Percentiles rank a stretch among this genome's conserved stretches.
Conservation (phyloP, 805 yeast species). For the Lipomyces sp. region DNA sequence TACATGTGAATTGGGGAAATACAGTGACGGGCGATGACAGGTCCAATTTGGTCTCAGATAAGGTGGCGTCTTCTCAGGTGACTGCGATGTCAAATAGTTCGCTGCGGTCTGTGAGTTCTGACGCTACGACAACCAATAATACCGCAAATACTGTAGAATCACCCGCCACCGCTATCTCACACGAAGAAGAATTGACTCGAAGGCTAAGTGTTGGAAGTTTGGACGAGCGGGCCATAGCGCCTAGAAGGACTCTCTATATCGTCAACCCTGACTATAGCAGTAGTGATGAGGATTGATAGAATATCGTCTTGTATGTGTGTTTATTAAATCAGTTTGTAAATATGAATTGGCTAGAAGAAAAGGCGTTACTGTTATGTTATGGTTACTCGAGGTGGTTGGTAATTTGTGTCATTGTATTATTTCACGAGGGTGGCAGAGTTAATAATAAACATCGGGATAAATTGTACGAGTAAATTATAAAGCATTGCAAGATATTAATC, state of each 20-base stretch:
- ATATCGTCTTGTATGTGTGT: background rate
- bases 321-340: background rate
- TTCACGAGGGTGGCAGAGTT: background rate
- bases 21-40: background rate
- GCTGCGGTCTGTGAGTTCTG: background rate
- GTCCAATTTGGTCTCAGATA: background rate
- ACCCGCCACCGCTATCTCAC: background rate
- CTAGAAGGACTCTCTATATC: constrained; percentile 25
- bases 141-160: background rate
- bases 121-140: background rate
- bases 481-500: too few species aligned
- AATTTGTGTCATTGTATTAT: background rate
- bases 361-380: background rate
- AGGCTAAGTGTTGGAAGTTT: constrained; percentile 23
- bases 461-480: too few species aligned
- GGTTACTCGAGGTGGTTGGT: background rate
- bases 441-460: too few species aligned
- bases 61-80: background rate
- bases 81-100: background rate
- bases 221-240: constrained; percentile 22
- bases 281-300: constrained; percentile 19
- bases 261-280: constrained; percentile 33
- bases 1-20: background rate
- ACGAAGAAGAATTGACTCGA: background rate
- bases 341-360: background rate